phyloP scores from a whole-genome alignment of 2,329 filamentous ascomycete species.

The Sporothrix luriei region DNA sequence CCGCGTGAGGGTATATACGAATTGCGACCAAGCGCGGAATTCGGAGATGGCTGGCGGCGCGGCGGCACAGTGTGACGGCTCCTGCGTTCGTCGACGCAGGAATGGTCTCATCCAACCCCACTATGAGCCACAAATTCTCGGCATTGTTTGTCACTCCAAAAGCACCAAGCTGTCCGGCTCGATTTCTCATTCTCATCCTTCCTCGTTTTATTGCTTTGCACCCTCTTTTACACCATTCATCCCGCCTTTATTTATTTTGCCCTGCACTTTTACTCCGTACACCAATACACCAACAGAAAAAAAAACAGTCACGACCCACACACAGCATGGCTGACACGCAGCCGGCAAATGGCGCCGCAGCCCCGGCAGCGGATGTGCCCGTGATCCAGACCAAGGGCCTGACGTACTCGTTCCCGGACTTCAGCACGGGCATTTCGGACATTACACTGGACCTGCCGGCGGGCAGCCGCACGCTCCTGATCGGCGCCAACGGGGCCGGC shows the following conservation, averaged over 20 bases:
- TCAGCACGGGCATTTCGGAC: constrained; percentile 73
- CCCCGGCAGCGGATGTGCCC: constrained; percentile 45
- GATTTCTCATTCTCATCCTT: not conserved
- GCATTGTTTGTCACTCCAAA: not conserved
- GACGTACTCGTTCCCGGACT: constrained; percentile 87
- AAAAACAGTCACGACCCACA: not conserved
- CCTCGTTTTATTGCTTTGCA: not conserved
- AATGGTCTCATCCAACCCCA: constrained; percentile 27
- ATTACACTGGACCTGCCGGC: constrained; percentile 77
- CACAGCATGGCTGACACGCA: constrained; percentile 25
- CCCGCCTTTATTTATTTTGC: not conserved
- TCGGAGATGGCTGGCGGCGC: not conserved
- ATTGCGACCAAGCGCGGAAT: too few relatives aligned
- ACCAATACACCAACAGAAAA: not conserved
- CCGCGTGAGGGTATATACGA: not conserved
- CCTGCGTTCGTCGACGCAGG: not conserved
- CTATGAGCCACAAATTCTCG: constrained; percentile 29
- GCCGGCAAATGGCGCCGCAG: not conserved
- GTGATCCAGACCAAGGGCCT: constrained; percentile 74
- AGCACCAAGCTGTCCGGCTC: not conserved
- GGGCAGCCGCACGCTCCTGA: constrained; percentile 83
- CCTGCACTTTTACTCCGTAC: not conserved
- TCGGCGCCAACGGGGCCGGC: constrained; percentile 94
- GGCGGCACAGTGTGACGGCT: not conserved
- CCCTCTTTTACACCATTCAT: not conserved